A percentile compares a stretch with the other conserved stretches of the same genome.
Conservation (phyloP, 2,329 filamentous ascomycete genomes). For the Thielaviopsis populi region DNA sequence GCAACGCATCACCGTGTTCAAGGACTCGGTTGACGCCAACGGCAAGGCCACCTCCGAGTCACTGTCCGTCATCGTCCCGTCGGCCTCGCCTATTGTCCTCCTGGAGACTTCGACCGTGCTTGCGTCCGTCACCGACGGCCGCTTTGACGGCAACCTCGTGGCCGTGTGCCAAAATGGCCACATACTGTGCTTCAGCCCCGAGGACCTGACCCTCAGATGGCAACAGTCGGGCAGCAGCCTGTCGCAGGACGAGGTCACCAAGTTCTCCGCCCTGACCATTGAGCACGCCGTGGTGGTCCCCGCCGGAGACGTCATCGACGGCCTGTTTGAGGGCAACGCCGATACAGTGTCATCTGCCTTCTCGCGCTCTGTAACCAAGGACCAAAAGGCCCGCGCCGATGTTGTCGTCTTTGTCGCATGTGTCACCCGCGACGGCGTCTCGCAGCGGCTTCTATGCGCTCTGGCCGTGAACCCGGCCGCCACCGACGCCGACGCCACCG, state of each 20-base stretch:
- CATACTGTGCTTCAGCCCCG: slow-evolving; percentile 44
- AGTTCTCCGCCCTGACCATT: slow-evolving; percentile 28
- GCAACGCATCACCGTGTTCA: slow-evolving; percentile 43
- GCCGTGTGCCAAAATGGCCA: slow-evolving; percentile 46
- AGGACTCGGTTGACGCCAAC: slow-evolving; percentile 37
- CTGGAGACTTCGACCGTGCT: slow-evolving; percentile 16
- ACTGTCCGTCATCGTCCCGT: slow-evolving; percentile 29
- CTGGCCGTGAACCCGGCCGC: slow-evolving; percentile 21
- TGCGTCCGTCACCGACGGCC: slow-evolving; percentile 1
- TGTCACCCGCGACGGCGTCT: slow-evolving; percentile 17
- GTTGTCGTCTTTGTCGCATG: slow-evolving; percentile 32
- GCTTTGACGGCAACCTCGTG: slow-evolving; percentile 28
- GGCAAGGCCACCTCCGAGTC: slow-evolving; percentile 39
- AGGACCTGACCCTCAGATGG: slow-evolving; percentile 36
- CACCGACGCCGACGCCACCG: slow-evolving; percentile 18
- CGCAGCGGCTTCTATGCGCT: slow-evolving; percentile 24
- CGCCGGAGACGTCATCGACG: slow-evolving; percentile 35
- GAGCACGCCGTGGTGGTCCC: slow-evolving; percentile 35
- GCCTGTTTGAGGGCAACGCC: slow-evolving; percentile 39
- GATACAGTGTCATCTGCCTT: slow-evolving; percentile 24
- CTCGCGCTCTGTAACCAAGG: slow-evolving; percentile 7
- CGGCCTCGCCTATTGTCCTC: slow-evolving; percentile 24
- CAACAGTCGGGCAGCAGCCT: slow-evolving; percentile 30
- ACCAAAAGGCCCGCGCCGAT: slow-evolving; percentile 29
- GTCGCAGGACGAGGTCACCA: slow-evolving; percentile 26